Percentiles rank a stretch among this genome's conserved stretches.
These are phyloP conservation scores for Somion occarium DNA, from an alignment of 1,284 basidiomycete genomes.

Conservation along the genomic window DNA sequence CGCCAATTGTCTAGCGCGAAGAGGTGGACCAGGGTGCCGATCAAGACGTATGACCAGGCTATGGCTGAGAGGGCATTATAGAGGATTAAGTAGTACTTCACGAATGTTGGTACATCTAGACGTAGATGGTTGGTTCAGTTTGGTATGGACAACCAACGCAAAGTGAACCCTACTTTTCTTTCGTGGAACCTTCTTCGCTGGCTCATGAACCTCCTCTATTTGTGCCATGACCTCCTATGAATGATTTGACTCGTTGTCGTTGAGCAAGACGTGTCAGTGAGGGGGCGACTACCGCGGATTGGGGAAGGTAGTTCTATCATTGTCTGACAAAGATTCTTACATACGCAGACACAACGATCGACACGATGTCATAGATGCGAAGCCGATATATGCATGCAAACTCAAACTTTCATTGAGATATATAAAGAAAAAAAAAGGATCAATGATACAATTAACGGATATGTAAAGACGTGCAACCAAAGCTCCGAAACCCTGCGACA, in stretches of 20 bases:
- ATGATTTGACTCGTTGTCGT: too few species aligned
- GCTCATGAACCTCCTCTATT: conserved; percentile 6
- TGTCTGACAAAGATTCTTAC: not conserved
- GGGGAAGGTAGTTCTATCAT: not conserved
- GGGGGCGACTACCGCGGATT: too few species aligned
- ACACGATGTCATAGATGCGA: not conserved
- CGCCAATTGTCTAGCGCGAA: conserved; percentile 30
- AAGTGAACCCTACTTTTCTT: conserved; percentile 2
- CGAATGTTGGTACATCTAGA: conserved; percentile 17
- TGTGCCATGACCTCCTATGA: conserved; percentile 1
- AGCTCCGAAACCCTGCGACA: not conserved
- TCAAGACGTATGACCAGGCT: conserved; percentile 74
- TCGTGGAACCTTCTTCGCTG: not conserved
- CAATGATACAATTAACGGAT: not conserved
- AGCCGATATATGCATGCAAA: not conserved
- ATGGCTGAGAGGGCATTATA: conserved; percentile 76
- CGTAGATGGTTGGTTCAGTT: too few species aligned
- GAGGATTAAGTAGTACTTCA: conserved; percentile 65
- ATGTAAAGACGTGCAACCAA: not conserved
- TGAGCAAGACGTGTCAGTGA: too few species aligned
- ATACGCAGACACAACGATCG: not conserved
- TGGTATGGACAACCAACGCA: too few species aligned
- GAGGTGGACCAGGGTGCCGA: conserved; percentile 45
- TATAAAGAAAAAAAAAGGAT: not conserved
- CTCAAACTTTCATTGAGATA: not conserved